A percentile compares a stretch with the other conserved stretches of the same genome.
These are phyloP conservation scores for Beta macrorhiza DNA, from an alignment of 179 eudicot genomes.

Conservation along the genomic window DNA sequence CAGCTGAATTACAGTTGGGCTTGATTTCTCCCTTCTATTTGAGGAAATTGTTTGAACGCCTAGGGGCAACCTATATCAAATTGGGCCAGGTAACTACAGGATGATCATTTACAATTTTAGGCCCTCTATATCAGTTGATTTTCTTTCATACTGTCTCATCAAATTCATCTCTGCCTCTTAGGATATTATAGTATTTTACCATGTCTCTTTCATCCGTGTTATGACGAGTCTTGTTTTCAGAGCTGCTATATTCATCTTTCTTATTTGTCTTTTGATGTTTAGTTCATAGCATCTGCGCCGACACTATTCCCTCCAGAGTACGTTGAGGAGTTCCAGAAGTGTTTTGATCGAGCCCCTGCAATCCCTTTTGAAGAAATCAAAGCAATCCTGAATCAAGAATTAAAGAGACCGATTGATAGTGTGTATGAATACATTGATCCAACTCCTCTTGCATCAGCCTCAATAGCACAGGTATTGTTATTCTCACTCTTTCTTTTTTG, in stretches of 20 bases:
- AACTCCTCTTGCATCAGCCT: slow-evolving; percentile 93
- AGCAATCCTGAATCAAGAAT: slow-evolving; percentile 65
- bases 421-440: slow-evolving; percentile 93
- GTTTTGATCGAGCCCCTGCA: slow-evolving; percentile 88
- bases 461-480: slow-evolving; percentile 83
- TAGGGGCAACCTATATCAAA: slow-evolving; percentile 97
- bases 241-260: slow-evolving; percentile 18
- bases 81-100: slow-evolving; percentile 76
- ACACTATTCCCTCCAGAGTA: slow-evolving; percentile 89
- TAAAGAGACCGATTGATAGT: slow-evolving; percentile 76
- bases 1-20: slow-evolving; percentile 77
- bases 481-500: slow-evolving; percentile 6
- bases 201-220: background rate
- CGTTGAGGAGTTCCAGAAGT: slow-evolving; percentile 91
- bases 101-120: background rate
- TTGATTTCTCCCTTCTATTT: slow-evolving; percentile 76
- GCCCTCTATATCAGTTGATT: background rate
- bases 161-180: background rate
- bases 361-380: slow-evolving; percentile 83
- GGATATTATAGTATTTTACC: background rate
- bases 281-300: slow-evolving; percentile 97
- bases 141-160: background rate
- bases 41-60: slow-evolving; percentile 87
- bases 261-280: slow-evolving; percentile 25
- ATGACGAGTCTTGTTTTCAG: background rate